Evolutionary conservation across 2,329 filamentous ascomycete genomes (phyloP), one percentile per base, ranked within the genome.

Genomic region (Pseudodiploospora longispora): DNA sequence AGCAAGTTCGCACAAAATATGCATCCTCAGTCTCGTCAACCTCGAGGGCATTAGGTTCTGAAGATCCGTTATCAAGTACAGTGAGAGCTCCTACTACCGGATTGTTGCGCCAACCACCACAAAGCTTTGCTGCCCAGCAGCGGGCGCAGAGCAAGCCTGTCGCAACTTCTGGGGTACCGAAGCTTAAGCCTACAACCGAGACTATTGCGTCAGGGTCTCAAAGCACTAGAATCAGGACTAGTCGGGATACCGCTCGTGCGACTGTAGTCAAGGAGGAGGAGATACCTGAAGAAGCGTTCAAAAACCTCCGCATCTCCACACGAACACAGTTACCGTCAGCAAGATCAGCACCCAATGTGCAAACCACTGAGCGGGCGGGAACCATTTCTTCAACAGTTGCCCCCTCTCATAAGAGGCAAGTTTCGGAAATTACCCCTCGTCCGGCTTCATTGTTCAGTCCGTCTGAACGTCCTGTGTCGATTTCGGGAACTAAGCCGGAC

Each of bases 91-190:
- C 67, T 0, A 60, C 67, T 0, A 60, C 67, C 0, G 69, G 68
- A 4, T 60, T 78, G 5, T 58, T 80, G 27, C 68, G 71, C 32
- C 74, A 70, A 32, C 76, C 71, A 3, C 76, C 77, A 7, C 79
- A 83, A 56, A 83, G 80, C 56, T 83, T 82, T 59, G 80, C 80
- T 9, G 80, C 80, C 4, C 80, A 83, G 52, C 80, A 83, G 52
- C 66, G 80, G 51, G 75, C 77, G 27, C 78, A 80, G 49, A 69
- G 69, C 51, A 70, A 69, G 46, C 71, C 75, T 5, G 47, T 59
- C 4, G 48, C 55, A 7, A 41, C 50, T 19, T 37, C 55, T 10
- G 40, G 51, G n/a, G 40, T 54, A 10, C 42, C 55, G 10, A 63
- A 49, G 35, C 41, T 60, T 6, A 61, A 55, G 30, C 43, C 55